Evolutionary conservation across 2,329 filamentous ascomycete genomes (phyloP), one percentile per base, ranked within the genome.

Genomic region (Diplodia corticola): DNA sequence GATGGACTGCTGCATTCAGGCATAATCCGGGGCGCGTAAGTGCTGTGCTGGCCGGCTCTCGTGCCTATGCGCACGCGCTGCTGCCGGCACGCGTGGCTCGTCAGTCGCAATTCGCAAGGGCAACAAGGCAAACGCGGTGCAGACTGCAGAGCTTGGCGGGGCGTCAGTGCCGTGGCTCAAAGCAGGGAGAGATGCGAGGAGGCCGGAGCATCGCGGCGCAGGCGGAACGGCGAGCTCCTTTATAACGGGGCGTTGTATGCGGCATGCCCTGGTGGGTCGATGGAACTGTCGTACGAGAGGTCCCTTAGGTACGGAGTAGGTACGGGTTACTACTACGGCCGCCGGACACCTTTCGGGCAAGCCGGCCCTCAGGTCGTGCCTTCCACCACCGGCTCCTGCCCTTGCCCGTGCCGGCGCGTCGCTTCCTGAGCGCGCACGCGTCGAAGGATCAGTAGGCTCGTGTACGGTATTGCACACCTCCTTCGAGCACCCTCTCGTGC

Each of bases 361-460:
- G 3, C 30, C 30, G 30, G 30, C 10, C 1, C 30, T 3, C 30
- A 33, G 33, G 33, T 26, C 53, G n/a, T 33, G 30, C 30, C 30
- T 55, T 13, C n/a, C 30, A 40, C 30, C 24, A 22, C 30, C 26
- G 30, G 15, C 50, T 20, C 28, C 17, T 13, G 26, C 50, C 28
- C 30, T 3, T 12, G 15, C n/a, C 53, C 53, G 53, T 55, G 33
- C 30, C 33, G 17, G 24, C 53, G 24, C 10, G 53, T 30, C 33
- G 33, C 17, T 4, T n/a, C 10, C 53, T 22, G 24, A 30, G 22
- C 54, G 15, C 37, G 35, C 54, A 59, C 54, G 54, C 54, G 35
- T 59, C 15, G 57, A 33, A 61, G 57, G 57, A 61, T 61, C 57
- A 61, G 10, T 61, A 61, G 57, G 57, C 57, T 60, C 40, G 4